A percentile compares a stretch with the other conserved stretches of the same genome.
phyloP scores from a whole-genome alignment of 2,329 filamentous ascomycete genomes.

The Neonectria hederae region DNA sequence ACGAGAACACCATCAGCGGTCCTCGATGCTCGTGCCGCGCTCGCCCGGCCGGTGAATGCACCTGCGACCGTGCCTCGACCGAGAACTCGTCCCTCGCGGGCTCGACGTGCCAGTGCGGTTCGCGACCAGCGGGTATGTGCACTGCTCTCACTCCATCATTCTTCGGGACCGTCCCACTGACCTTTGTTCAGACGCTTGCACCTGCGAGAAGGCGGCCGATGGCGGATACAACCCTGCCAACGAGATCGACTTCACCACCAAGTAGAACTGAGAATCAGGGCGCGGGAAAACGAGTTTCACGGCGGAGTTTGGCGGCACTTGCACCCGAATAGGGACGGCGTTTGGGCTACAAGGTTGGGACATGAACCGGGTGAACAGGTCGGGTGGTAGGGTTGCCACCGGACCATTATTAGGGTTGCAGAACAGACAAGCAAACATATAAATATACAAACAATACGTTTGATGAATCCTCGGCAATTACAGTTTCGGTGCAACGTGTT shows the following conservation, averaged over 20 bases:
- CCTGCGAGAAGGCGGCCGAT: slow-evolving; percentile 79
- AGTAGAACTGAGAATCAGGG: slow-evolving; percentile 22
- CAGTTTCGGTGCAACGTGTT: background rate
- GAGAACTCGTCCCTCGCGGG: slow-evolving; percentile 75
- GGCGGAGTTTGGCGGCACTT: background rate
- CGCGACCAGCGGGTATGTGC: slow-evolving; percentile 72
- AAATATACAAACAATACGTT: background rate
- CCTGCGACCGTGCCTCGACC: slow-evolving; percentile 74
- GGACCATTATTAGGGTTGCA: background rate
- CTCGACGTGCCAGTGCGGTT: slow-evolving; percentile 78
- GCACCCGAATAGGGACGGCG: slow-evolving; percentile 24
- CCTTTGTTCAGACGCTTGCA: slow-evolving; percentile 70
- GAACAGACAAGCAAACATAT: background rate
- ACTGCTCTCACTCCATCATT: background rate
- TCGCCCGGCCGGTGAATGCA: slow-evolving; percentile 82
- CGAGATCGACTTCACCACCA: slow-evolving; percentile 90
- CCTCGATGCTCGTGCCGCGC: slow-evolving; percentile 86
- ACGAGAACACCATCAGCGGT: slow-evolving; percentile 79
- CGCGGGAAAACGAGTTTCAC: slow-evolving; percentile 7
- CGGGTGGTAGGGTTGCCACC: background rate
- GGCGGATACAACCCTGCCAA: slow-evolving; percentile 69
- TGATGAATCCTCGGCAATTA: background rate
- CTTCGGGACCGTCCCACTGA: slow-evolving; percentile 25
- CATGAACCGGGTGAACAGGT: background rate
- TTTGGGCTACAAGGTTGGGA: slow-evolving; percentile 23